Evolutionary conservation across 2,329 filamentous ascomycete genomes (phyloP).

Genomic region (Delphinella strobiligena): DNA sequence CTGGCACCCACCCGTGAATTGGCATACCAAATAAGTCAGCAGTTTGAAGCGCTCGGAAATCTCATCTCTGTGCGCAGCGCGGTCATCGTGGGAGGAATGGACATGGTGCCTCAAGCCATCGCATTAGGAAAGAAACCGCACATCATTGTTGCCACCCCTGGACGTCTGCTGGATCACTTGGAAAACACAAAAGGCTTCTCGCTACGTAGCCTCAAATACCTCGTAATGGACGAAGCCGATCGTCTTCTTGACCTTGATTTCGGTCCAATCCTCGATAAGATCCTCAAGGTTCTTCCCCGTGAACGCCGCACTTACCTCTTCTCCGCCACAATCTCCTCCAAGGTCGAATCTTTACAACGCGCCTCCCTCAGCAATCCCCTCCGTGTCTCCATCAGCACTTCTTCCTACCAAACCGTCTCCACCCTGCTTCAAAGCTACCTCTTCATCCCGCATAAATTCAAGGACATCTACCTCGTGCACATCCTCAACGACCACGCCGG

Average conservation of each 20-base stretch:
- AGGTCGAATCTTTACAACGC: conserved; percentile 84
- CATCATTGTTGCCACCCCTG: conserved; percentile 83
- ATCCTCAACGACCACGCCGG: conserved; percentile 77
- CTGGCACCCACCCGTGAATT: conserved; percentile 89
- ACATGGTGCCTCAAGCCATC: conserved; percentile 87
- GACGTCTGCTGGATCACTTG: conserved; percentile 77
- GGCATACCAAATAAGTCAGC: conserved; percentile 78
- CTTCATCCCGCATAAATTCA: conserved; percentile 75
- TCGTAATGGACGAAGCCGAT: conserved; percentile 94
- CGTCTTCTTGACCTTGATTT: conserved; percentile 88
- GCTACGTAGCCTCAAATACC: conserved; percentile 65
- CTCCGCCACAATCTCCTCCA: conserved; percentile 86
- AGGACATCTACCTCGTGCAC: conserved; percentile 82
- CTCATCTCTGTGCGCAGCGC: conserved; percentile 79
- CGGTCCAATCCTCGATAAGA: conserved; percentile 82
- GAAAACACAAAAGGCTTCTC: conserved; percentile 97
- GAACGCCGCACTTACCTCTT: conserved; percentile 69
- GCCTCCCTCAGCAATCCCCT: conserved; percentile 78
- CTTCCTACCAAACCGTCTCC: conserved; percentile 50
- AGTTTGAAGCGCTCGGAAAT: conserved; percentile 77
- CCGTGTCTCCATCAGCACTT: conserved; percentile 67
- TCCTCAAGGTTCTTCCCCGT: conserved; percentile 74
- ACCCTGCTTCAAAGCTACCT: conserved; percentile 66
- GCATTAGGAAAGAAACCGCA: conserved; percentile 88
- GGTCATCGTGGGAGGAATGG: conserved; percentile 76